Evolutionary conservation across 2,329 filamentous ascomycete genomes (phyloP), one percentile per base, ranked within the genome.

Genomic region (Calonectria pseudoturangicola): DNA sequence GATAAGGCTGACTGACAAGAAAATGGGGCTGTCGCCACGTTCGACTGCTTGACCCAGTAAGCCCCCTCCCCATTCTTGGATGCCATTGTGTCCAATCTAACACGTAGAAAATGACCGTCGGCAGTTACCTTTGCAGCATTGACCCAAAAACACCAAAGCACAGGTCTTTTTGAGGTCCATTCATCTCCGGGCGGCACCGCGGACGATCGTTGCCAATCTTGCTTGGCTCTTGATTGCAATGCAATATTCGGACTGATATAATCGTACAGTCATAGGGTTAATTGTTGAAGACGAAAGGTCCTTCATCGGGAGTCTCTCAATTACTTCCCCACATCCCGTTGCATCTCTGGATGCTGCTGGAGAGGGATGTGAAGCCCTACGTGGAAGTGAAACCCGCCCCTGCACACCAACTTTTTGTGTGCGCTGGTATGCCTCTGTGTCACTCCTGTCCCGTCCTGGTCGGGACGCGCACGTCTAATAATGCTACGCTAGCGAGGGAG

Each of bases 361-460:
- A 21, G 33, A n/a, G 30, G 50, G 36, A 58, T 12, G 54, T 39
- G 54, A 39, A 54, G 30, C 50, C 16, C 51, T 54, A 48, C 47
- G 64, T 71, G 45, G 69, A 56, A 63, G 21, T 68, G 69, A 68
- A 71, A 68, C 64, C 10, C 16, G 64, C 69, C 33, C 67, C 48
- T 66, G 64, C 36, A 16, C 36, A 36, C 27, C 21, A 48, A 39
- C 41, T 41, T 33, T 66, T 54, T 54, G 45, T 18, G 36, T 66
- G 45, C 50, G 15, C 18, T 33, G 13, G 30, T 39, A 28, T 51
- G 48, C 16, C 28, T n/a, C 28, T 21, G 50, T 36, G 50, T 9
- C 3, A 10, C 18, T 25, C 27, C 28, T 33, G 27, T 33, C 30
- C 30, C n/a, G 27, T 28, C 48, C 27, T 51, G 27, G 27, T 54